phyloP scores from a whole-genome alignment of 306 rosid species.

The Glycine soja region DNA sequence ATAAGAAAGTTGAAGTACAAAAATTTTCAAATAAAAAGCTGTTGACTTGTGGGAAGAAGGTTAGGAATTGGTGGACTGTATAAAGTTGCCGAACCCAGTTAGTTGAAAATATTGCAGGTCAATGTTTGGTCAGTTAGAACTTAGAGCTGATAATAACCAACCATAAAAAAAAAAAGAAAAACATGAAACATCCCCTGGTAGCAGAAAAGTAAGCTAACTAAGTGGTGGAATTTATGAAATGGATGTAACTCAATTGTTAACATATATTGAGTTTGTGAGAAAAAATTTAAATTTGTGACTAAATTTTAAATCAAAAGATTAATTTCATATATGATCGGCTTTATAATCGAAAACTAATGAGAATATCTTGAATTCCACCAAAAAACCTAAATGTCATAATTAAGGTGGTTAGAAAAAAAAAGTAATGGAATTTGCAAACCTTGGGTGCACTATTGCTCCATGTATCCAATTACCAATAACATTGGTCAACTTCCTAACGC shows the following conservation, averaged over 20 bases:
- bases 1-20: constrained; percentile 40
- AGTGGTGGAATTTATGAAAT: background rate
- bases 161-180: background rate
- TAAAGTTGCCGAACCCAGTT: constrained; percentile 28
- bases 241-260: too few relatives aligned
- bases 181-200: background rate
- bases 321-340: too few relatives aligned
- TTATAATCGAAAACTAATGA: too few relatives aligned
- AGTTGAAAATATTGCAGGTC: constrained; percentile 40
- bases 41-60: constrained; percentile 42
- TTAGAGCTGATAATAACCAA: constrained; percentile 19
- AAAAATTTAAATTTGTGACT: too few relatives aligned
- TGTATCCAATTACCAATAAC: background rate
- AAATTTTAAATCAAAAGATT: too few relatives aligned
- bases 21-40: background rate
- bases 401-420: too few relatives aligned
- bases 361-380: too few relatives aligned
- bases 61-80: constrained; percentile 45
- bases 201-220: background rate
- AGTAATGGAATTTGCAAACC: constrained; percentile 5
- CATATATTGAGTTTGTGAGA: too few relatives aligned
- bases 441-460: too few relatives aligned
- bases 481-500: constrained; percentile 26
- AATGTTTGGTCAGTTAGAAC: constrained; percentile 29
- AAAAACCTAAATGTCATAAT: too few relatives aligned